A percentile compares a stretch with the other conserved stretches of the same genome.
phyloP scores from a whole-genome alignment of 2,329 filamentous ascomycete species.

The Pestalotiopsis sp. region DNA sequence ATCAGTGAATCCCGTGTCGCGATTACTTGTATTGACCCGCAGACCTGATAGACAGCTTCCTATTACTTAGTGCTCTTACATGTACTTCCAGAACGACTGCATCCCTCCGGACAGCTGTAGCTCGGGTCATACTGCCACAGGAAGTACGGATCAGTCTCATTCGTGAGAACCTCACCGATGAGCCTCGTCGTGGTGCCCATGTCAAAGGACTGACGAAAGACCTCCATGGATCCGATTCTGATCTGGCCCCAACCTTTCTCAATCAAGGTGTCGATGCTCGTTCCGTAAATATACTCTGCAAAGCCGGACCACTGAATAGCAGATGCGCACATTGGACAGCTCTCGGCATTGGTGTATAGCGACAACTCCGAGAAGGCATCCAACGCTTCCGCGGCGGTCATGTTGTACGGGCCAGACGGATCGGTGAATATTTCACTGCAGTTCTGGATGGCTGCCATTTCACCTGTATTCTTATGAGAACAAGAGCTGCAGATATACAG shows the following conservation, averaged over 20 bases:
- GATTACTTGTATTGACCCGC: too few species aligned
- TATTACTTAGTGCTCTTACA: background rate
- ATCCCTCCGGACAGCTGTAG: conserved; percentile 14
- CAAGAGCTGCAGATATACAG: background rate
- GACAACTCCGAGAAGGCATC: conserved; percentile 48
- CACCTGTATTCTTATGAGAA: conserved; percentile 34
- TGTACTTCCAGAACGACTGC: background rate
- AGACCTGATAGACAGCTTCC: too few species aligned
- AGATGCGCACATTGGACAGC: conserved; percentile 60
- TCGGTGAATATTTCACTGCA: conserved; percentile 52
- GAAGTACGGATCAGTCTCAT: conserved; percentile 58
- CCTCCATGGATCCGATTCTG: conserved; percentile 43
- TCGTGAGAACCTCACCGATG: conserved; percentile 46
- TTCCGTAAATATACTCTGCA: conserved; percentile 57
- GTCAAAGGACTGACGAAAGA: conserved; percentile 46
- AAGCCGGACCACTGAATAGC: conserved; percentile 60
- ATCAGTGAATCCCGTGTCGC: too few species aligned
- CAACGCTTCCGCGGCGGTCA: conserved; percentile 42
- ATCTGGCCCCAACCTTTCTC: conserved; percentile 55
- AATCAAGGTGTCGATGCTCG: conserved; percentile 48
- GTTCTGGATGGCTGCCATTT: conserved; percentile 57
- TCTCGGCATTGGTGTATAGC: conserved; percentile 60
- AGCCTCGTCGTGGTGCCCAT: conserved; percentile 39
- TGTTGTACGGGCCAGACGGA: conserved; percentile 43
- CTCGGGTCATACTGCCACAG: conserved; percentile 52